Conservation (phyloP, 2,329 filamentous ascomycete species). For the Phialophora expanda region DNA sequence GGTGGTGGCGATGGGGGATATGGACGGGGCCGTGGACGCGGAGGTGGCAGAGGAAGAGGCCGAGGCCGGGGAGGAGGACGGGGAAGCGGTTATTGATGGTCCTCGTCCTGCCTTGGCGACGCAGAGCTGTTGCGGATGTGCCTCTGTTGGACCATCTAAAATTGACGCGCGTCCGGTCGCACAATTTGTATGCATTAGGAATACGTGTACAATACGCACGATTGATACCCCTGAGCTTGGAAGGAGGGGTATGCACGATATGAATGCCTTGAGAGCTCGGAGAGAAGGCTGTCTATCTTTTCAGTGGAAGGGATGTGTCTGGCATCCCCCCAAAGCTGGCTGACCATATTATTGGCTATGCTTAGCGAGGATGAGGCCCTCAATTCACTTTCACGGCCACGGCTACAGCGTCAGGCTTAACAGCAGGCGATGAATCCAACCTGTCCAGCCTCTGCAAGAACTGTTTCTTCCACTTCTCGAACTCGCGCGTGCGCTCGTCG, state of each 20-base stretch:
- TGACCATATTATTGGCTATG: neutral
- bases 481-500: slow-evolving; percentile 51
- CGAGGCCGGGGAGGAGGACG: neutral
- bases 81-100: neutral
- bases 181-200: neutral
- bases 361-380: neutral
- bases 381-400: slow-evolving; percentile 19
- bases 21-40: slow-evolving; percentile 28
- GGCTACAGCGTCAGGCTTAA: neutral
- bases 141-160: neutral
- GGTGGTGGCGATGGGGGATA: slow-evolving; percentile 27
- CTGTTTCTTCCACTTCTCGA: slow-evolving; percentile 50
- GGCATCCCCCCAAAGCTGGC: neutral
- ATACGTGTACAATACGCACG: neutral
- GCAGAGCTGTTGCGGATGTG: neutral
- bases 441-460: slow-evolving; percentile 48
- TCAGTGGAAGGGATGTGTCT: neutral
- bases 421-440: slow-evolving; percentile 39
- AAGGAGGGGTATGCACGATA: neutral
- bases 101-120: neutral
- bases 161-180: neutral
- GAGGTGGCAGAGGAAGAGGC: slow-evolving; percentile 10
- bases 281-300: neutral
- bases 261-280: neutral
- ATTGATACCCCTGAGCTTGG: neutral